A percentile compares a stretch with the other conserved stretches of the same genome.
These are phyloP conservation scores for Kluyveromyces wickerhamii DNA, from an alignment of 805 yeast species.

Conservation along the genomic window DNA sequence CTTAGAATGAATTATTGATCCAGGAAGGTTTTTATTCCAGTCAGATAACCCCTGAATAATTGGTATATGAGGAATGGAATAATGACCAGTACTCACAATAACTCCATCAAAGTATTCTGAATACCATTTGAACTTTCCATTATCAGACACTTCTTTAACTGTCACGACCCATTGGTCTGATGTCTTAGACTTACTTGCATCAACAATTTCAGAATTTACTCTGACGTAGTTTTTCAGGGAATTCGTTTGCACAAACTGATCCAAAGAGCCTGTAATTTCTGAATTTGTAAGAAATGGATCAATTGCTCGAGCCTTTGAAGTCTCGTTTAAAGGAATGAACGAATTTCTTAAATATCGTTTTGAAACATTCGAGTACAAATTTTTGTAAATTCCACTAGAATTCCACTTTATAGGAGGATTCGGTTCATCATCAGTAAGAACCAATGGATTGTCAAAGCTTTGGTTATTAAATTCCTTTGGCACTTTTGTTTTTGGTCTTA, in stretches of 20 bases:
- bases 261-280: conserved; percentile 11
- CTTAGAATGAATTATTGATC: conserved; percentile 34
- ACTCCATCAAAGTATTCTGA: conserved; percentile 33
- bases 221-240: conserved; percentile 7
- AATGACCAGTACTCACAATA: conserved; percentile 36
- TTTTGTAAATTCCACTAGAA: conserved; percentile 15
- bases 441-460: conserved; percentile 7
- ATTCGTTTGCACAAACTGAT: conserved; percentile 7
- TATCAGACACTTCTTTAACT: conserved; percentile 14
- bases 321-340: conserved; percentile 11
- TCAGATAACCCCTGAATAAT: conserved; percentile 10
- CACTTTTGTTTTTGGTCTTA: conserved; percentile 16
- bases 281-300: conserved; percentile 12
- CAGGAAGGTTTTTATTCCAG: conserved; percentile 22
- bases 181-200: conserved; percentile 11
- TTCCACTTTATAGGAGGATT: conserved; percentile 7
- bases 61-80: conserved; percentile 35
- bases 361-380: conserved; percentile 15
- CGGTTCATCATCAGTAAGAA: not conserved
- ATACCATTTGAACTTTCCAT: conserved; percentile 31
- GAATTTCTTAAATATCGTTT: conserved; percentile 15
- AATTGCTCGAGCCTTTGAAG: conserved; percentile 3
- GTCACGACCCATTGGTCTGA: conserved; percentile 11
- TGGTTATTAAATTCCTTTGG: conserved; percentile 13
- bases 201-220: conserved; percentile 14